These are phyloP conservation scores for Castanea mollissima DNA, from an alignment of 306 rosid species.

Conservation along the genomic window DNA sequence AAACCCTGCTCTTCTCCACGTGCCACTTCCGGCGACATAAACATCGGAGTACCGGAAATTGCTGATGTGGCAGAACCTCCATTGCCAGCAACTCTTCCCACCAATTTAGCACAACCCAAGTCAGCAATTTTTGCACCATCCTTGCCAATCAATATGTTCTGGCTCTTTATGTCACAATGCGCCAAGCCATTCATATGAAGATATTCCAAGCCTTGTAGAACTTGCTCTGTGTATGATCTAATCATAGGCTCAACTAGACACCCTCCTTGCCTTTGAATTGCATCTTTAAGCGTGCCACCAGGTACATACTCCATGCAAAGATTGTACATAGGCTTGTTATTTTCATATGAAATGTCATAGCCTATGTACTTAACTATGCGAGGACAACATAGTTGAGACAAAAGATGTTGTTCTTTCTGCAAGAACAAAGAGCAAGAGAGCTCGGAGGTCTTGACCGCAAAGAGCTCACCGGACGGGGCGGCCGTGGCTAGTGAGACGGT, in stretches of 20 bases:
- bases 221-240: conserved; percentile 33
- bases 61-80: conserved; percentile 1
- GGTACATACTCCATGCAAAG: conserved; percentile 47
- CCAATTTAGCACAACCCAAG: conserved; percentile 53
- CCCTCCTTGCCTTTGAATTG: conserved; percentile 23
- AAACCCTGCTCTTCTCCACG: conserved; percentile 45
- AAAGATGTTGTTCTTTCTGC: conserved; percentile 38
- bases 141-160: conserved; percentile 32
- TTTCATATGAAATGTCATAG: conserved; percentile 21
- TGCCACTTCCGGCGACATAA: conserved; percentile 57
- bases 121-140: conserved; percentile 42
- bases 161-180: conserved; percentile 62
- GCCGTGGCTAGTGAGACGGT: conserved; percentile 34
- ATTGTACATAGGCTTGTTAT: conserved; percentile 25
- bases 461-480: conserved; percentile 15
- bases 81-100: neutral
- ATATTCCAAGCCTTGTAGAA: conserved; percentile 48
- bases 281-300: conserved; percentile 46
- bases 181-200: conserved; percentile 38
- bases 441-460: conserved; percentile 44
- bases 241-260: conserved; percentile 33
- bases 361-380: conserved; percentile 38
- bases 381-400: conserved; percentile 35
- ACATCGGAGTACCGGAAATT: conserved; percentile 53
- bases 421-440: conserved; percentile 24